phyloP scores from a whole-genome alignment of 1,284 basidiomycete genomes.

The Xerocomus nothofagi region DNA sequence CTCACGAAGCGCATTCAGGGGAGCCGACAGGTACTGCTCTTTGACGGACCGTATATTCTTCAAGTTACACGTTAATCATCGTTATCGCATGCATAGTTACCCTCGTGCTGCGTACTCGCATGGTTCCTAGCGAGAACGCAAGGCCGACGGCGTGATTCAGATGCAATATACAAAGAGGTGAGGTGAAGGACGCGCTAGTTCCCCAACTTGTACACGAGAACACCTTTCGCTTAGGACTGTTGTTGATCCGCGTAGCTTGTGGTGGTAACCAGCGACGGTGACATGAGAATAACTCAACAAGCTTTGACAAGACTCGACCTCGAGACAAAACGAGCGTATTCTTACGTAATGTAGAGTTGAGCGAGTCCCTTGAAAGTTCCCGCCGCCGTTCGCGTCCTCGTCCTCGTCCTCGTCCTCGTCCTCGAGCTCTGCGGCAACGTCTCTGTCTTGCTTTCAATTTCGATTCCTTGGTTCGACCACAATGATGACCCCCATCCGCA shows the following conservation, averaged over 20 bases:
- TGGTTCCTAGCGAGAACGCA: neutral
- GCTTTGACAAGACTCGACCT: neutral
- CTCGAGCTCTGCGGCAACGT: conserved; percentile 2
- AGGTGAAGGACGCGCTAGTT: no score
- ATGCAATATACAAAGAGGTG: no score
- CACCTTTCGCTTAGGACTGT: neutral
- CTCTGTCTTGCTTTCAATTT: conserved; percentile 3
- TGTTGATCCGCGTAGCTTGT: neutral
- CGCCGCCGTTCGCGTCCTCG: conserved; percentile 12
- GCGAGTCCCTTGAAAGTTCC: conserved; percentile 11
- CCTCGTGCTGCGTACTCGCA: neutral
- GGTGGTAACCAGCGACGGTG: neutral
- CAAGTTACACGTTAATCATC: neutral
- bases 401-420: conserved; percentile 6
- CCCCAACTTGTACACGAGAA: no score
- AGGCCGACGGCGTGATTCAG: neutral
- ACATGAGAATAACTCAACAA: neutral
- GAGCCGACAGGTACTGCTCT: conserved; percentile 33
- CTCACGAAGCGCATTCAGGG: conserved; percentile 15
- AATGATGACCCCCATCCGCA: conserved; percentile 57
- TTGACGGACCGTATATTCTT: conserved; percentile 13
- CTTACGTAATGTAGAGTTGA: conserved; percentile 22
- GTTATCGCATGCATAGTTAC: conserved; percentile 1
- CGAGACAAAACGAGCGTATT: conserved; percentile 1
- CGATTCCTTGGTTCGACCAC: conserved; percentile 1